phyloP scores from a whole-genome alignment of 2,329 filamentous ascomycete species.

The Pyrenochaeta sp. region DNA sequence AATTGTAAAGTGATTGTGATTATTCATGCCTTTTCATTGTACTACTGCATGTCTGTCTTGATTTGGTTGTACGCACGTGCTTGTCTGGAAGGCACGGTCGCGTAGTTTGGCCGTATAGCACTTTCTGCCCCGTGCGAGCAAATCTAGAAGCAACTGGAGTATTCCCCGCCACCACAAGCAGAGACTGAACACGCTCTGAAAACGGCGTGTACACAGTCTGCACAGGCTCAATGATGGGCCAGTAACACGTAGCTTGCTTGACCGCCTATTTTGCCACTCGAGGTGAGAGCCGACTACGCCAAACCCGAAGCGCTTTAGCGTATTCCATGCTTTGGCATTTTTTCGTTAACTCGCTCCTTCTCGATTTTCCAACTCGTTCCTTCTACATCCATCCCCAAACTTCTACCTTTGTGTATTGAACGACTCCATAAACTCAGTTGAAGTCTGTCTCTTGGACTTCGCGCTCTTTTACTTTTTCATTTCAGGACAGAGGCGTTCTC shows the following conservation, averaged over 20 bases:
- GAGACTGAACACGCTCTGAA: not conserved
- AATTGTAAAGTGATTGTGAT: not conserved
- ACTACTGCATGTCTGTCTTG: no score
- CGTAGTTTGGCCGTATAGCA: slow-evolving; percentile 10
- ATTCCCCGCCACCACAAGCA: slow-evolving; percentile 4
- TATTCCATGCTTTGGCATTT: slow-evolving; percentile 31
- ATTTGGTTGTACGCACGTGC: slow-evolving; percentile 8
- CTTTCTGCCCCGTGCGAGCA: slow-evolving; percentile 11
- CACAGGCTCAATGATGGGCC: slow-evolving; percentile 10
- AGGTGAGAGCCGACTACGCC: slow-evolving; percentile 19
- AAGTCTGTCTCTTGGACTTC: slow-evolving; percentile 54
- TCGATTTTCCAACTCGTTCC: slow-evolving; percentile 1
- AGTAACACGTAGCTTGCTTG: slow-evolving; percentile 26
- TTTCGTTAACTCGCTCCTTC: slow-evolving; percentile 27
- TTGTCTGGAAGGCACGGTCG: slow-evolving; percentile 4
- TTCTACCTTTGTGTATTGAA: slow-evolving; percentile 43
- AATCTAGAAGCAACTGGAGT: slow-evolving; percentile 3
- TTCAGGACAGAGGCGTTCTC: slow-evolving; percentile 48
- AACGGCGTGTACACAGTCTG: slow-evolving; percentile 4
- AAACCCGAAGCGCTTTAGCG: slow-evolving; percentile 20
- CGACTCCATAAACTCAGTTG: slow-evolving; percentile 42
- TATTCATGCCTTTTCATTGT: no score
- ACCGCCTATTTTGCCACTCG: slow-evolving; percentile 38
- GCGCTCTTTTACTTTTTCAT: slow-evolving; percentile 52
- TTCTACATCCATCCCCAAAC: slow-evolving; percentile 12